phyloP scores from a whole-genome alignment of 2,329 filamentous ascomycete species.

The Aspergillus clavatus region DNA sequence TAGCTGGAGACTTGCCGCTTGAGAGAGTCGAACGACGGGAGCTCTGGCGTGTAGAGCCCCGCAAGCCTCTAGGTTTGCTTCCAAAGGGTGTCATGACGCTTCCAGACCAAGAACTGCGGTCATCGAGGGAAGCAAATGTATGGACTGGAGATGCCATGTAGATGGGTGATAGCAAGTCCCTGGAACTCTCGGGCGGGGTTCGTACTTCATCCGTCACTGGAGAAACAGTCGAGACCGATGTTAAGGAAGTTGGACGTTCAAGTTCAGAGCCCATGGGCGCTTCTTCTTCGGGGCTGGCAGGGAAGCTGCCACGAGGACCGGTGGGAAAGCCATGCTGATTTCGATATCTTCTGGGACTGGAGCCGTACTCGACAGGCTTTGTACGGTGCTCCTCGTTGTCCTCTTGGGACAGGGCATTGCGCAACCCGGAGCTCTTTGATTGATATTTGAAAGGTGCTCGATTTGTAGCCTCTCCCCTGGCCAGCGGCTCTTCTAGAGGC shows the following conservation, averaged over 20 bases:
- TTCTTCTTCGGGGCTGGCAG: constrained; percentile 21
- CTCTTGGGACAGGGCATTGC: constrained; percentile 34
- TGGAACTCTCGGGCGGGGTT: constrained; percentile 37
- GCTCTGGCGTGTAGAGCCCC: constrained; percentile 29
- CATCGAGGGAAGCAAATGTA: constrained; percentile 36
- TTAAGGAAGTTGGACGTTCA: constrained; percentile 40
- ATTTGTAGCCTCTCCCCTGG: constrained; percentile 25
- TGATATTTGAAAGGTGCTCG: constrained; percentile 26
- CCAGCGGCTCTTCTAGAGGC: constrained; percentile 37
- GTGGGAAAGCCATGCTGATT: constrained; percentile 25
- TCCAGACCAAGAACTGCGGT: constrained; percentile 39
- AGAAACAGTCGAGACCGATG: constrained; percentile 42
- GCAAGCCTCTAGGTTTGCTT: constrained; percentile 34
- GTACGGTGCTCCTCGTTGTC: constrained; percentile 18
- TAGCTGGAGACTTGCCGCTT: constrained; percentile 54
- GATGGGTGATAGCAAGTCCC: constrained; percentile 35
- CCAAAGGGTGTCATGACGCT: constrained; percentile 28
- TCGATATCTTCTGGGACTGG: constrained; percentile 20
- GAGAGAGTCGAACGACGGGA: constrained; percentile 48
- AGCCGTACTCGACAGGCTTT: constrained; percentile 15
- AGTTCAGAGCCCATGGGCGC: constrained; percentile 23
- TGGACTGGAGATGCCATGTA: constrained; percentile 35
- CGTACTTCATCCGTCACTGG: constrained; percentile 37
- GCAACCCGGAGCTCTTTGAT: constrained; percentile 31
- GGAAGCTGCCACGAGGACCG: constrained; percentile 21